Conservation (phyloP, 371 early-diverging fungal genomes). For the Mortierella sp. region DNA sequence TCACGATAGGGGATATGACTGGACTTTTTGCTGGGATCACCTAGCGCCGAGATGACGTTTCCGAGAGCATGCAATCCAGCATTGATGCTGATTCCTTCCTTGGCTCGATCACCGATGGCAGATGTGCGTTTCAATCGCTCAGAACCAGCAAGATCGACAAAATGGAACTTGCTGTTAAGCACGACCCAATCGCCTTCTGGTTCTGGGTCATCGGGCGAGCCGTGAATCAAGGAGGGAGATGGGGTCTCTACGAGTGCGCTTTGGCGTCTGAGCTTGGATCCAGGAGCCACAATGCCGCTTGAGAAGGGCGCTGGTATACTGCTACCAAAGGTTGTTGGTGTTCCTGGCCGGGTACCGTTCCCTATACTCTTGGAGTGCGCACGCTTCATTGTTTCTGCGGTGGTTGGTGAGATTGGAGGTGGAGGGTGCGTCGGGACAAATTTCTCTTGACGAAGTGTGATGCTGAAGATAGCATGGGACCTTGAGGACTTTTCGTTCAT, state of each 20-base stretch:
- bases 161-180: conserved; percentile 94
- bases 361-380: conserved; percentile 12
- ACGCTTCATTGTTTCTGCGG: conserved; percentile 19
- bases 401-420: conserved; percentile 16
- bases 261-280: conserved; percentile 43
- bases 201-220: conserved; percentile 25
- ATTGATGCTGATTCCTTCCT: conserved; percentile 99
- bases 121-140: conserved; percentile 97
- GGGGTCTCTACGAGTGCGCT: conserved; percentile 29
- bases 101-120: conserved; percentile 93
- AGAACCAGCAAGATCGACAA: conserved; percentile 99
- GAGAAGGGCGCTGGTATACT: conserved; percentile 45
- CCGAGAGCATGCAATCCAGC: conserved; percentile 97
- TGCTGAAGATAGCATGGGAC: conserved; percentile 98
- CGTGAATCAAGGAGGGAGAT: no score
- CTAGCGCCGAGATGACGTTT: conserved; percentile 99
- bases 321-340: conserved; percentile 31
- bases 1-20: conserved; percentile 96
- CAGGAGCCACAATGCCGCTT: conserved; percentile 47
- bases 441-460: conserved; percentile 83
- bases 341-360: conserved; percentile 54
- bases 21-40: conserved; percentile 76
- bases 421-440: conserved; percentile 52
- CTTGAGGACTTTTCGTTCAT: conserved; percentile 98
- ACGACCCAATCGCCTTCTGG: conserved; percentile 65